Percentiles rank a stretch among this genome's conserved stretches.
Conservation (phyloP, 352 stramenopile species). For the Phytophthora sp. region DNA sequence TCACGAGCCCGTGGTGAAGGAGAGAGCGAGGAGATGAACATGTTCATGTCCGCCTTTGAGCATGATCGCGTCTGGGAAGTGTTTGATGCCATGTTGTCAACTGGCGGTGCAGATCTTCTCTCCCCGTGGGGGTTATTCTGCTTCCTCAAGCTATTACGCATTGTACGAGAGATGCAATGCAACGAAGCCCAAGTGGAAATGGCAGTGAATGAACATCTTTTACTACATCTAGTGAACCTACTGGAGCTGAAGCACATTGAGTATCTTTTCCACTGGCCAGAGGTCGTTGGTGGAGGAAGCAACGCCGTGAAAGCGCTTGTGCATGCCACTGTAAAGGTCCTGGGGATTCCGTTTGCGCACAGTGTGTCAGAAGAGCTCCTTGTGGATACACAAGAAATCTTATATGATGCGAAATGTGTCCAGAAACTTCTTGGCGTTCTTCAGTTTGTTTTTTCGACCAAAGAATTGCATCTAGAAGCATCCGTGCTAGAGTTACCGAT, state of each 20-base stretch:
- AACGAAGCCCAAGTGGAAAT: constrained; percentile 49
- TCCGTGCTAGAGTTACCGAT: constrained; percentile 75
- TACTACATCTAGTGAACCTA: constrained; percentile 65
- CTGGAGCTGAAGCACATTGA: constrained; percentile 65
- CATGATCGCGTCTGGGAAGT: constrained; percentile 54
- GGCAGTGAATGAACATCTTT: constrained; percentile 59
- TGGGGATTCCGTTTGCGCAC: constrained; percentile 82
- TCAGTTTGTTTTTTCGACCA: constrained; percentile 63
- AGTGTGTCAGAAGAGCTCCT: constrained; percentile 69
- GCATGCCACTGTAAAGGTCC: constrained; percentile 84
- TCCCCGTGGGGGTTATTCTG: constrained; percentile 88
- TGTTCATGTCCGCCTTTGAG: constrained; percentile 56
- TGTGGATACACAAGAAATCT: constrained; percentile 67
- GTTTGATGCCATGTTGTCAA: constrained; percentile 52
- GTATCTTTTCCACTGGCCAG: constrained; percentile 76
- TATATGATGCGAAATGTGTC: constrained; percentile 76
- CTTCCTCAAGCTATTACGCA: constrained; percentile 81
- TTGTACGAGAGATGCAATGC: constrained; percentile 72
- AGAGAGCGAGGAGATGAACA: constrained; percentile 33
- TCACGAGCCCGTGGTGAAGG: constrained; percentile 1
- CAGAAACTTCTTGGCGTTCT: constrained; percentile 70
- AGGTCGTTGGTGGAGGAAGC: constrained; percentile 75
- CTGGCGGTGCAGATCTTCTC: constrained; percentile 64
- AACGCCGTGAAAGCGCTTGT: constrained; percentile 86
- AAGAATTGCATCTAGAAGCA: constrained; percentile 57